A percentile compares a stretch with the other conserved stretches of the same genome.
Evolutionary conservation across 345 rosid species (phyloP).

Genomic region (Citrus sinensis): DVS_A1.0 CM039168.1:10952001-10952500

Average conservation of each 20-base stretch:
- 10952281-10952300: neutral
- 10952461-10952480: slow-evolving; percentile 17
- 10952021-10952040: neutral
- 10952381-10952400: neutral
- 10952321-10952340: neutral
- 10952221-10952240: neutral
- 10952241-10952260: slow-evolving; percentile 4
- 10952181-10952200: no score
- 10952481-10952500: slow-evolving; percentile 35
- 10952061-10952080: neutral
- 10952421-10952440: neutral
- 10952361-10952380: neutral
- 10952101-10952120: neutral
- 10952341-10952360: neutral
- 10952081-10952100: neutral
- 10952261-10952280: neutral
- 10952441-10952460: slow-evolving; percentile 1
- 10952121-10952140: neutral
- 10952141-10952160: neutral
- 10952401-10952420: neutral
- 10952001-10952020: neutral
- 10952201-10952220: no score
- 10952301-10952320: neutral
- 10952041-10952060: neutral
- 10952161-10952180: no score